phyloP scores from a whole-genome alignment of 306 rosid genomes.

The Malus domestica region ASM211411v1 NC_041799.1:6612001-6612500 shows the following conservation, averaged over 20 bases:
- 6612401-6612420: neutral
- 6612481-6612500: constrained; percentile 83
- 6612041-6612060: neutral
- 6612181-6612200: neutral
- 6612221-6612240: neutral
- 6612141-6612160: neutral
- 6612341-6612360: neutral
- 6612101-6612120: neutral
- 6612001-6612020: constrained; percentile 84
- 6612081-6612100: neutral
- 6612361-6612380: neutral
- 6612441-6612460: constrained; percentile 82
- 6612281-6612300: neutral
- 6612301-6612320: neutral
- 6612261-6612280: neutral
- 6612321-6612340: neutral
- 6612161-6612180: neutral
- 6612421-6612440: neutral
- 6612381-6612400: neutral
- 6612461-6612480: constrained; percentile 80
- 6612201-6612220: too few relatives aligned
- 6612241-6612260: neutral
- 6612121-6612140: neutral
- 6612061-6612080: neutral
- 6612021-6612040: constrained; percentile 3